Evolutionary conservation across 2,329 filamentous ascomycete genomes (phyloP), one percentile per base, ranked within the genome.

Genomic region (Erysiphe neolycopersici): DNA sequence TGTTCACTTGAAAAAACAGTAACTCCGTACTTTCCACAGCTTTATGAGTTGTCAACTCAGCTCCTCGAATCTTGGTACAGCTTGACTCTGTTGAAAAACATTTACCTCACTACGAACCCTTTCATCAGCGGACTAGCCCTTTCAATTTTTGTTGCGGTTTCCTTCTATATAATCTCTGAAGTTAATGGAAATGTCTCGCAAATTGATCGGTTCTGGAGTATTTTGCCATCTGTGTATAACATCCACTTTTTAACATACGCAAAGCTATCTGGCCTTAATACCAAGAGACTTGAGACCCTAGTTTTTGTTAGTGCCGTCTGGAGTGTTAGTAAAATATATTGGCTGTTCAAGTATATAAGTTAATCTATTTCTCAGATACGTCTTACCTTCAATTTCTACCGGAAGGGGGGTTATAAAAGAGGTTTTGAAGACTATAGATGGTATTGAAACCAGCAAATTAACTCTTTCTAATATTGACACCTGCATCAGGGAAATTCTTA

Each of bases 381-480:
- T 11, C 64, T 98, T 60, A 95, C 87, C 2, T 95, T 72, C 66
- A 98, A 98, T 62, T 98, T 94, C 63, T 93, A 80, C 76, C 78
- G 89, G 46, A 92, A 82, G 59, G 89, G 89, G 35, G 89, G 89
- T 19, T 98, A 98, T 59, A 64, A 68, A 14, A 66, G 85, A 49
- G 87, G 89, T 33, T 85, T 79, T 14, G 87, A 98, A 60, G 89
- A 98, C 60, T 98, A 98, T 59, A 72, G 89, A 61, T 98, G 89
- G 75, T 67, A 52, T 42, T 57, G 52, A 18, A 17, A 18, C 30
- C 22, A 29, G 19, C 16, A 13, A 11, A 17, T 18, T 38, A 17
- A 16, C 1, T 11, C 17, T 11, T 35, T 18, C 6, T 18, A 32
- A 16, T 30, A 26, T 42, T 48, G 43, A 46, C 19, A 30, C n/a